phyloP scores from a whole-genome alignment of 2,329 filamentous ascomycete genomes.

The Fusarium verrucosum region DNA sequence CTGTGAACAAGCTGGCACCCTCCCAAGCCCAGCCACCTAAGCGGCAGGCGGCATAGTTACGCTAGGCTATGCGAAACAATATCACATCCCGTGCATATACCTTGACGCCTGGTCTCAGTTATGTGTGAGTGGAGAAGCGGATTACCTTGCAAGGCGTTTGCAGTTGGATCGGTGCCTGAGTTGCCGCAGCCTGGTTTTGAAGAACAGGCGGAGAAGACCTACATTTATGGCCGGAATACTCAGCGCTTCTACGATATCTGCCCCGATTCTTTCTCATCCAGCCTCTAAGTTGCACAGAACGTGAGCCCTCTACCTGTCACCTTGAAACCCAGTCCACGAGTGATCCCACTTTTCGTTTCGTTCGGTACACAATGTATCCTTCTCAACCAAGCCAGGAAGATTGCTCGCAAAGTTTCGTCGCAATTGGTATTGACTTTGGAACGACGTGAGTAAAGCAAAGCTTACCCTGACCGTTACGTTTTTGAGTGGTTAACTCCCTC shows the following conservation, averaged over 20 bases:
- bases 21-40: neutral
- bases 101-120: neutral
- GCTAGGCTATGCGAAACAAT: neutral
- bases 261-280: neutral
- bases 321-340: neutral
- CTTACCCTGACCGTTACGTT: fast-evolving
- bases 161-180: neutral
- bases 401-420: neutral
- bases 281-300: neutral
- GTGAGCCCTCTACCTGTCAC: neutral
- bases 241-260: too few species aligned
- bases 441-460: neutral
- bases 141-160: neutral
- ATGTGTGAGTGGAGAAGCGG: neutral
- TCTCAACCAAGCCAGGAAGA: neutral
- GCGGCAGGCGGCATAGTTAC: neutral
- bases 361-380: neutral
- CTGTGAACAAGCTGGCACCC: neutral
- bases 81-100: neutral
- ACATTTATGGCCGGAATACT: neutral
- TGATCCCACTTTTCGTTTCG: neutral
- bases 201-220: too few species aligned
- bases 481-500: neutral
- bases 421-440: neutral
- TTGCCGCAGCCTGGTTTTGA: neutral